Conservation (phyloP, 192 early-diverging fungal genomes). For the Cetraspora pellucida region DNA sequence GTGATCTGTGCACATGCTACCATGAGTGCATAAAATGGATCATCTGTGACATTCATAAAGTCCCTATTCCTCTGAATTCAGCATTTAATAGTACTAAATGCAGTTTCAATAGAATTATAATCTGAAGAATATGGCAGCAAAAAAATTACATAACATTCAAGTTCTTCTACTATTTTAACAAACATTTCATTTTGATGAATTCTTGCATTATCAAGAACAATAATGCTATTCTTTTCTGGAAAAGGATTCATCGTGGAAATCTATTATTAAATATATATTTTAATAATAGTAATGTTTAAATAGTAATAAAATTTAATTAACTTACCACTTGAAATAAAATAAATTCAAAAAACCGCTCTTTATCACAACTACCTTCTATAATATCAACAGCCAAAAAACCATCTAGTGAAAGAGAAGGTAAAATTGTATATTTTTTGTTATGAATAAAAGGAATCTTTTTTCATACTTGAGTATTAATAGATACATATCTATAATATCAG, state of each 20-base stretch:
- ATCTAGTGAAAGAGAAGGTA: neutral
- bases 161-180: constrained; percentile 10
- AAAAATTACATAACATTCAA: constrained; percentile 6
- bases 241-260: neutral
- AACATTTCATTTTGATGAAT: constrained; percentile 1
- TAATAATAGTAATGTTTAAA: neutral
- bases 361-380: constrained; percentile 17
- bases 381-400: constrained; percentile 4
- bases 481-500: neutral
- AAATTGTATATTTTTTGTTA: constrained; percentile 7
- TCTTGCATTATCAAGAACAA: constrained; percentile 9
- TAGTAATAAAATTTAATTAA: neutral
- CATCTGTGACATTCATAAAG: neutral
- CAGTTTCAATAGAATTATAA: constrained; percentile 10
- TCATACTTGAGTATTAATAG: neutral
- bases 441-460: constrained; percentile 3
- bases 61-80: constrained; percentile 2
- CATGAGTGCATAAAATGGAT: constrained; percentile 1
- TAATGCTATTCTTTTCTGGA: neutral
- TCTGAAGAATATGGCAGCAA: constrained; percentile 12
- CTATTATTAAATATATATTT: neutral
- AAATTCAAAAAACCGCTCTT: neutral
- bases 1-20: neutral
- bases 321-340: constrained; percentile 1
- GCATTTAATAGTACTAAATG: constrained; percentile 5